A percentile compares a stretch with the other conserved stretches of the same genome.
phyloP scores from a whole-genome alignment of 1,284 basidiomycete genomes.

The Pterula multifida region DNA sequence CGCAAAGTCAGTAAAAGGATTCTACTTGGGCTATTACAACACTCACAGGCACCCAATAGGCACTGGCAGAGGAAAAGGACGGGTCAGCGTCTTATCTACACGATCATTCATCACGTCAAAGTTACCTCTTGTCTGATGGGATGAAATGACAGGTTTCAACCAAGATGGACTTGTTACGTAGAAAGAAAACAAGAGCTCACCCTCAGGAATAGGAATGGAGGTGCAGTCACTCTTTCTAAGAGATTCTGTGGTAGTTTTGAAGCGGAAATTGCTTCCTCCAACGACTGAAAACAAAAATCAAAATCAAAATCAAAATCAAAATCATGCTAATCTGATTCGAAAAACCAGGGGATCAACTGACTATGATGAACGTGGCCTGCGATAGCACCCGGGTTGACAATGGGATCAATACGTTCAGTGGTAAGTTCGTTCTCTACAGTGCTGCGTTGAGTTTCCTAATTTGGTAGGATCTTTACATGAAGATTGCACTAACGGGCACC shows the following conservation, averaged over 20 bases:
- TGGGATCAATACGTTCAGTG: constrained; percentile 25
- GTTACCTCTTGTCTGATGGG: not conserved
- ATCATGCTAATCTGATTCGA: not conserved
- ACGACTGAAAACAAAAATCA: constrained; percentile 18
- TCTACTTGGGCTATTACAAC: not conserved
- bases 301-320: constrained; percentile 1
- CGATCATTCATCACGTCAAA: not conserved
- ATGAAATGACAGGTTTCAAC: not conserved
- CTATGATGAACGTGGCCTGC: constrained; percentile 24
- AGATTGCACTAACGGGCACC: constrained; percentile 14
- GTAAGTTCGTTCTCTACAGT: constrained; percentile 20
- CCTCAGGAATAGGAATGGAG: constrained; percentile 27
- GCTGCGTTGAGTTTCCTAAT: not conserved
- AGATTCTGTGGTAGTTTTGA: constrained; percentile 19
- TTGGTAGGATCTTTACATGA: constrained; percentile 1
- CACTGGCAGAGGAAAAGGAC: not conserved
- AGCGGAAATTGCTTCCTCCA: constrained; percentile 30
- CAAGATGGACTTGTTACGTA: not conserved
- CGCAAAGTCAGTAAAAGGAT: not conserved
- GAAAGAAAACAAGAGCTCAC: constrained; percentile 15
- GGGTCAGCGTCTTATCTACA: not conserved
- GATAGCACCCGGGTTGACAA: constrained; percentile 22
- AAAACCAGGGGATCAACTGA: constrained; percentile 10
- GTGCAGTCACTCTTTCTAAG: constrained; percentile 28
- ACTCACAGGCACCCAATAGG: constrained; percentile 29